Evolutionary conservation across 148 eudicot genomes (phyloP).

Genomic region (Nepenthes gracilis): DNA sequence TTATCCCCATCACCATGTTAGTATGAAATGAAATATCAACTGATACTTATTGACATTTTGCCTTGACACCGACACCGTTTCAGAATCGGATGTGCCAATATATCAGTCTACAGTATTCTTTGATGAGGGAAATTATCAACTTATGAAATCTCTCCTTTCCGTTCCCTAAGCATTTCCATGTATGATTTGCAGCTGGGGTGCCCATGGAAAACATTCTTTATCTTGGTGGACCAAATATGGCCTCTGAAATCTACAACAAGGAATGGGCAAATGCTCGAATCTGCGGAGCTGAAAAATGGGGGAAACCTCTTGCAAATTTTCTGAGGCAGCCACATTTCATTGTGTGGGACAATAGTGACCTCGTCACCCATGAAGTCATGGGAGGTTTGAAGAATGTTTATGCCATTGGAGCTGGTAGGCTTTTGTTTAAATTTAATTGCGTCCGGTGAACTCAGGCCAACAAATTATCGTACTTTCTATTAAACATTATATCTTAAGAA

Average conservation of each 20-base stretch:
- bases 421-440: background rate
- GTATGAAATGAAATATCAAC: no score
- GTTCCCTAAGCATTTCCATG: background rate
- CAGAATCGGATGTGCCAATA: no score
- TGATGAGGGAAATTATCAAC: no score
- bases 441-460: background rate
- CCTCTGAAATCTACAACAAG: slow-evolving; percentile 81
- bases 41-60: no score
- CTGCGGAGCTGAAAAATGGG: slow-evolving; percentile 86
- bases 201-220: slow-evolving; percentile 79
- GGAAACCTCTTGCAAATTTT: slow-evolving; percentile 71
- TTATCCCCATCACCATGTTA: no score
- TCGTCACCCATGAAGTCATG: slow-evolving; percentile 93
- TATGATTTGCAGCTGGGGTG: slow-evolving; percentile 53
- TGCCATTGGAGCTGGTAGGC: slow-evolving; percentile 81
- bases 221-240: slow-evolving; percentile 93
- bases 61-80: no score
- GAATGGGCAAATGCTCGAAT: slow-evolving; percentile 93
- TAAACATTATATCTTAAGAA: no score
- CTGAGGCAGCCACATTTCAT: slow-evolving; percentile 83
- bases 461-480: no score
- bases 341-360: slow-evolving; percentile 92
- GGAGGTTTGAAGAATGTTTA: slow-evolving; percentile 88
- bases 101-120: no score
- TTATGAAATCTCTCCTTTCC: background rate